Evolutionary conservation across 306 rosid species (phyloP).

Genomic region (Leucaena leucocephala): DNA sequence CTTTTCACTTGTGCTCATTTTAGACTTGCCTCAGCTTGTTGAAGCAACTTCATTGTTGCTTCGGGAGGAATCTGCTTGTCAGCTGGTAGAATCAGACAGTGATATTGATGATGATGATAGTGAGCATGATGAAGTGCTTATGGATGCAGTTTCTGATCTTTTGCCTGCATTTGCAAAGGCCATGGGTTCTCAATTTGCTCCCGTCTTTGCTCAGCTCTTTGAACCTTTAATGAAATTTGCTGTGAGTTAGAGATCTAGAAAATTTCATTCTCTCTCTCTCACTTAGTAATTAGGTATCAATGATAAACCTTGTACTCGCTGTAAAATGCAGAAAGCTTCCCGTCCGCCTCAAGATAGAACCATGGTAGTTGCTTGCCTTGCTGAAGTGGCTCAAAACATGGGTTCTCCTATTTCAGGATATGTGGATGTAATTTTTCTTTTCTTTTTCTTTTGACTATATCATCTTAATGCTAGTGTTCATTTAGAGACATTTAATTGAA

Average conservation of each 20-base stretch:
- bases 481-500: slow-evolving; percentile 27
- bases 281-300: slow-evolving; percentile 35
- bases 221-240: slow-evolving; percentile 92
- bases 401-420: slow-evolving; percentile 91
- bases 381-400: slow-evolving; percentile 98
- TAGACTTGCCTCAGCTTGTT: slow-evolving; percentile 72
- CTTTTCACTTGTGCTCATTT: slow-evolving; percentile 21
- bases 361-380: slow-evolving; percentile 99
- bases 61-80: slow-evolving; percentile 88
- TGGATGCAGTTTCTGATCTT: slow-evolving; percentile 98
- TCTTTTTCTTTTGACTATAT: slow-evolving; percentile 6
- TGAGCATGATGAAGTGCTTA: slow-evolving; percentile 84
- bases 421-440: slow-evolving; percentile 68
- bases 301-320: slow-evolving; percentile 37
- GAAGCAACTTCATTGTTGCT: slow-evolving; percentile 80
- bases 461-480: slow-evolving; percentile 5
- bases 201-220: slow-evolving; percentile 79
- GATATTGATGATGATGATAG: slow-evolving; percentile 83
- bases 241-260: slow-evolving; percentile 53
- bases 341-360: slow-evolving; percentile 93
- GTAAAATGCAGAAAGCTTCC: slow-evolving; percentile 75
- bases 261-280: not conserved
- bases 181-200: slow-evolving; percentile 95
- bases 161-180: slow-evolving; percentile 95
- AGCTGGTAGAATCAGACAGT: slow-evolving; percentile 73